Conservation (phyloP, 768 basidiomycete genomes). For the Ramaria sp. region DNA sequence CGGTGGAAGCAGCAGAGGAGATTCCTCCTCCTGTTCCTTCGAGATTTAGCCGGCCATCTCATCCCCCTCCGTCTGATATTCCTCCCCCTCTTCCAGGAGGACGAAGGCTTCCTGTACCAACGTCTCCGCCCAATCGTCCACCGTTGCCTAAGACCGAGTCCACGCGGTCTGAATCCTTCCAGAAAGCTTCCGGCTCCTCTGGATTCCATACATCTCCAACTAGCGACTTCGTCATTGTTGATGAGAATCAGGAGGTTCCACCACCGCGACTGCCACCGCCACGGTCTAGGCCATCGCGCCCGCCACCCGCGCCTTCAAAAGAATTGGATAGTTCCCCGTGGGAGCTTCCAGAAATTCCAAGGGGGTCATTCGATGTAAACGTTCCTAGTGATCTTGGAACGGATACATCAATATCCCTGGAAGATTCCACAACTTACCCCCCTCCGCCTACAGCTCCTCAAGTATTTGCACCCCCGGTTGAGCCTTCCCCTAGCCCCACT, state of each 20-base stretch:
- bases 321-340: constrained; percentile 38
- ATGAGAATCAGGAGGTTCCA: constrained; percentile 29
- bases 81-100: constrained; percentile 11
- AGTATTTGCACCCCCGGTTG: constrained; percentile 13
- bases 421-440: constrained; percentile 34
- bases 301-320: constrained; percentile 24
- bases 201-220: neutral
- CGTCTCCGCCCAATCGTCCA: neutral
- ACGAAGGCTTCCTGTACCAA: constrained; percentile 11
- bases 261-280: constrained; percentile 34
- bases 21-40: constrained; percentile 43
- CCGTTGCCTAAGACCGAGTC: neutral
- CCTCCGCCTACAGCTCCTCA: constrained; percentile 20
- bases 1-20: constrained; percentile 32
- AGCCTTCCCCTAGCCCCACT: constrained; percentile 9
- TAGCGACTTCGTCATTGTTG: constrained; percentile 54
- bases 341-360: constrained; percentile 56
- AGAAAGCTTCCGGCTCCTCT: neutral
- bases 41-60: neutral
- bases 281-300: constrained; percentile 20
- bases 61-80: neutral
- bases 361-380: constrained; percentile 42
- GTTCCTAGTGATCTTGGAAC: constrained; percentile 37
- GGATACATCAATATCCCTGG: constrained; percentile 41
- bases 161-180: neutral